Conservation (phyloP, 208 protist genomes). For the Trypanosoma theileri region DNA sequence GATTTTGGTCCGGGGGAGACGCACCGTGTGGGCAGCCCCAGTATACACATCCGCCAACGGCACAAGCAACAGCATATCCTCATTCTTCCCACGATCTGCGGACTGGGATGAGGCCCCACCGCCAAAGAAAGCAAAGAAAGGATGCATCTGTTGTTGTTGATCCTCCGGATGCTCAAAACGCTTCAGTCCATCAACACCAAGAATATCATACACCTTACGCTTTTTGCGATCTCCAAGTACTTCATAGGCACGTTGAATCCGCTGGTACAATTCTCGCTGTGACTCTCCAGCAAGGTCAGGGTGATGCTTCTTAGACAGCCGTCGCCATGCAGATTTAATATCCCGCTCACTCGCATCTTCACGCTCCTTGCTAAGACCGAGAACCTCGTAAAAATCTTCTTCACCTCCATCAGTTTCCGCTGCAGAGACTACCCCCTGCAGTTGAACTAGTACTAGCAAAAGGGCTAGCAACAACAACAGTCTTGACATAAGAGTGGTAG, state of each 20-base stretch:
- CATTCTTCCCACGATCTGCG: constrained; percentile 60
- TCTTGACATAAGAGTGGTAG: neutral
- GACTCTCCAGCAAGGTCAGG: constrained; percentile 51
- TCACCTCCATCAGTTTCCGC: constrained; percentile 28
- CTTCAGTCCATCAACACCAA: constrained; percentile 60
- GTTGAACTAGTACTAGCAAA: neutral
- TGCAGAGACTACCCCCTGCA: constrained; percentile 1
- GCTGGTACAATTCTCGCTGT: constrained; percentile 46
- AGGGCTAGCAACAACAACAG: neutral
- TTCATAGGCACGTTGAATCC: constrained; percentile 78
- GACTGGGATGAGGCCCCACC: constrained; percentile 20
- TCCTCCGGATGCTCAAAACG: constrained; percentile 43
- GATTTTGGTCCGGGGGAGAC: constrained; percentile 81
- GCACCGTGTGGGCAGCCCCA: constrained; percentile 79
- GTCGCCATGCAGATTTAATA: constrained; percentile 46
- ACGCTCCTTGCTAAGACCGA: constrained; percentile 46
- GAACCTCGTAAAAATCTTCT: constrained; percentile 49
- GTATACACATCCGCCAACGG: constrained; percentile 93
- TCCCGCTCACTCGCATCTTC: constrained; percentile 58
- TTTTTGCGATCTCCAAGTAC: constrained; percentile 64
- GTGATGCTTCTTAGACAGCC: constrained; percentile 52
- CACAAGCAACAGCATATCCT: constrained; percentile 73
- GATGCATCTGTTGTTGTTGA: constrained; percentile 26
- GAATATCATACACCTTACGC: constrained; percentile 78
- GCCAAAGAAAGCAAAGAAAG: constrained; percentile 42